phyloP scores from a whole-genome alignment of 225 moss, liverwort and hornwort species.

The Ulota crispa region DNA sequence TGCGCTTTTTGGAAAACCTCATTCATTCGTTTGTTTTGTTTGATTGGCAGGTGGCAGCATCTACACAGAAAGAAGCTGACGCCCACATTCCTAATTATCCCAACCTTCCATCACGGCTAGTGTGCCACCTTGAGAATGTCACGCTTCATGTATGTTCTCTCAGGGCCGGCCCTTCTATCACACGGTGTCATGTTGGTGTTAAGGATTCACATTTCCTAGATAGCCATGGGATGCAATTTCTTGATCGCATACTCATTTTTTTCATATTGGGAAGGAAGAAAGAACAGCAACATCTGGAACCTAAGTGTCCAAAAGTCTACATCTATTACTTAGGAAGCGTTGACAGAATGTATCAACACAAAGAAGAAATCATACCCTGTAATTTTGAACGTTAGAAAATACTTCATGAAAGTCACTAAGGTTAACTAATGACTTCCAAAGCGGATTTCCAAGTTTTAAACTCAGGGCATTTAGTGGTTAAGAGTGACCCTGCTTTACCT shows the following conservation, averaged over 20 bases:
- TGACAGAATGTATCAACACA: background rate
- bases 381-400: background rate
- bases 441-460: background rate
- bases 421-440: background rate
- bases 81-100: slow-evolving; percentile 58
- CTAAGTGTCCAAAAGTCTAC: background rate
- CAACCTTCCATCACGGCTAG: slow-evolving; percentile 50
- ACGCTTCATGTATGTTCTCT: slow-evolving; percentile 49
- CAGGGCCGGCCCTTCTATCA: background rate
- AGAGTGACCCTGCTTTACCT: background rate
- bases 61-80: slow-evolving; percentile 61
- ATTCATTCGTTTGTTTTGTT: background rate
- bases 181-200: slow-evolving; percentile 6
- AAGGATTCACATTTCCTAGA: background rate
- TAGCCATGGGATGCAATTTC: background rate
- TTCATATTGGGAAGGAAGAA: background rate
- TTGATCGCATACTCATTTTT: background rate
- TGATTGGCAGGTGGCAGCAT: slow-evolving; percentile 48
- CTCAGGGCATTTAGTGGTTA: background rate
- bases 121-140: slow-evolving; percentile 56
- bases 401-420: background rate
- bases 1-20: slow-evolving; percentile 2
- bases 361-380: background rate
- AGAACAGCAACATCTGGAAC: no score
- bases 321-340: background rate